These are phyloP conservation scores for Ogataea angusta DNA, from an alignment of 805 yeast species.

Conservation along the genomic window DNA sequence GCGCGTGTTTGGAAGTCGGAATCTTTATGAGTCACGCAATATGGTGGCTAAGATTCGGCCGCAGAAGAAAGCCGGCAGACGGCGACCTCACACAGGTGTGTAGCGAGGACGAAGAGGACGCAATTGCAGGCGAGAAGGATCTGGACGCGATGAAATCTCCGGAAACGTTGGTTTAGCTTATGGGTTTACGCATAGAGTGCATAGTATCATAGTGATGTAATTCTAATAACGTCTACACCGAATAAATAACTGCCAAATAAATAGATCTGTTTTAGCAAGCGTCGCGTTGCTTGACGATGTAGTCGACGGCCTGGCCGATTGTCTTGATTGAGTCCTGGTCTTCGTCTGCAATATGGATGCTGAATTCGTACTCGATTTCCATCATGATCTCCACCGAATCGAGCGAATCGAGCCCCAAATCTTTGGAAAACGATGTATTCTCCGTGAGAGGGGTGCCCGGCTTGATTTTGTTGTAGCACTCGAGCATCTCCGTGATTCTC, in stretches of 20 bases:
- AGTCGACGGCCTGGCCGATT: slow-evolving; percentile 89
- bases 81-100: slow-evolving; percentile 2
- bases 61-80: not conserved
- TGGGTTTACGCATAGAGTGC: not conserved
- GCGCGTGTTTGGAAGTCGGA: slow-evolving; percentile 74
- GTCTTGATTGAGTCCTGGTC: slow-evolving; percentile 92
- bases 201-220: slow-evolving; percentile 1
- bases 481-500: slow-evolving; percentile 60
- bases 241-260: slow-evolving; percentile 7
- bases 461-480: slow-evolving; percentile 58
- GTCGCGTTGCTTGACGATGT: slow-evolving; percentile 66
- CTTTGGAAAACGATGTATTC: slow-evolving; percentile 57
- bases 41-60: slow-evolving; percentile 48
- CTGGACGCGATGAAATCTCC: not conserved
- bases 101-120: not conserved
- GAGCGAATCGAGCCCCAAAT: slow-evolving; percentile 67
- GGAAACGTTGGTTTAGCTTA: slow-evolving; percentile 4
- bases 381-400: slow-evolving; percentile 71
- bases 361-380: slow-evolving; percentile 72
- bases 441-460: slow-evolving; percentile 31
- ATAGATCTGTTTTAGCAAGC: slow-evolving; percentile 25
- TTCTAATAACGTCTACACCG: slow-evolving; percentile 2
- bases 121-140: not conserved
- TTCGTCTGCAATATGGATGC: slow-evolving; percentile 81
- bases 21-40: slow-evolving; percentile 65